These are phyloP conservation scores for Neobulgaria alba DNA, from an alignment of 2,329 filamentous ascomycete genomes.

Conservation along the genomic window DNA sequence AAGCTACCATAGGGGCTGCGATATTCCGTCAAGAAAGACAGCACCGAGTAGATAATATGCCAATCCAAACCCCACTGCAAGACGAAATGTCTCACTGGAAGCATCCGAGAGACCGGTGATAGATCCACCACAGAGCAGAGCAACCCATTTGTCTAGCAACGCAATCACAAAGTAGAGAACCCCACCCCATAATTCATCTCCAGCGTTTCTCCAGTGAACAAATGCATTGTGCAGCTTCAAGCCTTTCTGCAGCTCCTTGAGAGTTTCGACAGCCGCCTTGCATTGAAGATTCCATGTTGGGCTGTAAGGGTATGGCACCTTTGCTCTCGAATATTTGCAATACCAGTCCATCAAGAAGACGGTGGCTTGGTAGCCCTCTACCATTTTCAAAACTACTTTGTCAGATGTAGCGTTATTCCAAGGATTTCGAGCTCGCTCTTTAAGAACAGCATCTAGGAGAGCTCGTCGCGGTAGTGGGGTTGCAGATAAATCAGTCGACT, in stretches of 20 bases:
- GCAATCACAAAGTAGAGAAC: constrained; percentile 13
- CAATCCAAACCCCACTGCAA: constrained; percentile 14
- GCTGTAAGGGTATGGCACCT: constrained; percentile 42
- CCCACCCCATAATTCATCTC: constrained; percentile 16
- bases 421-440: constrained; percentile 5
- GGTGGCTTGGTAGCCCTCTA: constrained; percentile 34
- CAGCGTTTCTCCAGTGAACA: constrained; percentile 14
- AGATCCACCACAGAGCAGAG: constrained; percentile 7
- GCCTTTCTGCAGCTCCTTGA: constrained; percentile 10
- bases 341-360: constrained; percentile 35
- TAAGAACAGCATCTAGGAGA: constrained; percentile 14
- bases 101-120: constrained; percentile 9
- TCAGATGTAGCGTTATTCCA: constrained; percentile 8
- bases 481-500: constrained; percentile 7
- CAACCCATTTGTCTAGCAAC: constrained; percentile 14
- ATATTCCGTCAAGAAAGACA: constrained; percentile 11
- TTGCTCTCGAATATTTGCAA: constrained; percentile 39
- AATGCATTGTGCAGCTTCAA: constrained; percentile 14
- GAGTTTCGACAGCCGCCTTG: constrained; percentile 11
- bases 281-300: constrained; percentile 36
- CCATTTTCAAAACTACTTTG: constrained; percentile 29
- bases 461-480: too few species aligned
- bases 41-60: constrained; percentile 14
- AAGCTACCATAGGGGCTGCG: too few species aligned
- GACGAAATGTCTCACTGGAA: constrained; percentile 2